Conservation (phyloP, 2,329 filamentous ascomycete genomes). For the Mycosphaerelloides madeirae region DNA sequence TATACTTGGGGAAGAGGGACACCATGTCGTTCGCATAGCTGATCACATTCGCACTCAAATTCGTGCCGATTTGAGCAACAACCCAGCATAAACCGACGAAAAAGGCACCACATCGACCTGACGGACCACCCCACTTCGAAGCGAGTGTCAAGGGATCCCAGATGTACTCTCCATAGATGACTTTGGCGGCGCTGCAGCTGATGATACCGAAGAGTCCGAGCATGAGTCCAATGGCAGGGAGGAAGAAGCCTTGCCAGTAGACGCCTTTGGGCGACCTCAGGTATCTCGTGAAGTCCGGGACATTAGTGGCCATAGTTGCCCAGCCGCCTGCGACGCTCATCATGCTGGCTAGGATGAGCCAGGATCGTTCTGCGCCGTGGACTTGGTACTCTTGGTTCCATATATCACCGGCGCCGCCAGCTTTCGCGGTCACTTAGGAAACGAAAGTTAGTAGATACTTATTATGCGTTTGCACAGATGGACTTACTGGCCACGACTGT, state of each 20-base stretch:
- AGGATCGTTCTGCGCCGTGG: constrained; percentile 23
- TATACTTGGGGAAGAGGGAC: constrained; percentile 48
- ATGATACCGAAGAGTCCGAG: constrained; percentile 53
- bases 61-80: constrained; percentile 49
- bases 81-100: constrained; percentile 44
- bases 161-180: constrained; percentile 49
- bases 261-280: constrained; percentile 27
- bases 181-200: constrained; percentile 51
- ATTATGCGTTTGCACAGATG: too few relatives aligned
- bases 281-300: constrained; percentile 36
- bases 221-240: constrained; percentile 47
- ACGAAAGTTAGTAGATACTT: too few relatives aligned
- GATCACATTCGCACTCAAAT: constrained; percentile 51
- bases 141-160: constrained; percentile 34
- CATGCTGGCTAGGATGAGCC: constrained; percentile 28
- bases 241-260: constrained; percentile 36
- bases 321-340: constrained; percentile 28
- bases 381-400: constrained; percentile 28
- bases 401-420: constrained; percentile 29
- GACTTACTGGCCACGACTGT: constrained; percentile 39
- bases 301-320: constrained; percentile 34
- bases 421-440: constrained; percentile 25
- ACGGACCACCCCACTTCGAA: constrained; percentile 31
- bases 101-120: constrained; percentile 31
- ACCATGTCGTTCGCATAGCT: constrained; percentile 52